Evolutionary conservation across 1,139 yeast species (phyloP), one percentile per base, ranked within the genome.

Genomic region (Pneumocystis oryctolagi): DNA sequence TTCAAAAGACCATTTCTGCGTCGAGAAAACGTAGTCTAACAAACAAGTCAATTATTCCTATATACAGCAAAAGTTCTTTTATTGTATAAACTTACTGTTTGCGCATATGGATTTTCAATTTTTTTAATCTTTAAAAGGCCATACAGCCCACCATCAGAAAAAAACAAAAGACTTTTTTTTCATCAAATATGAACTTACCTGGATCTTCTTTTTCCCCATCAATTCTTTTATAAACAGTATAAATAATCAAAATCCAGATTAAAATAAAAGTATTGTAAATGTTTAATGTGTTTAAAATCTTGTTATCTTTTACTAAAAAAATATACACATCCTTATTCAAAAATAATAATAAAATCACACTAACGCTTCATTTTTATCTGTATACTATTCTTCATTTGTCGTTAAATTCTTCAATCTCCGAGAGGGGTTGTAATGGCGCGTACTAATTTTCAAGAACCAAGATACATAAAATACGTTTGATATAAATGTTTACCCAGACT

Each of bases 1-100:
- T 64, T 64, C 58, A 65, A 61, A n/a, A 65, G 34, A 1, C 66
- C 66, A 55, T 62, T 62, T 25, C 67, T 60, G 1, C 66, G 65
- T 12, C 66, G 59, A n/a, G 62, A 61, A 30, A 65, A 65, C 14
- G 66, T 65, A 18, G 64, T 64, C 65, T 64, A 37, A 32, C 16
- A 37, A 14, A 16, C 39, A 9, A 37, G 12, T 35, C n/a, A 32
- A 39, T 42, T 20, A 20, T 37, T 1, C 35, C 4, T 1, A 6
- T 30, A 58, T 53, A 34, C 40, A 20, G 60, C 28, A 37, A 58
- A 8, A 47, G 20, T 25, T n/a, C n/a, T n/a, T n/a, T n/a, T n/a
- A 8, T 25, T 25, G 25, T 47, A 25, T 60, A 28, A 34, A n/a
- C 64, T 1, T 53, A 62, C 65, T 55, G 56, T 61, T 35, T 62